Percentiles rank a stretch among this genome's conserved stretches.
Conservation (phyloP, 306 rosid species). For the Betula pendula region DNA sequence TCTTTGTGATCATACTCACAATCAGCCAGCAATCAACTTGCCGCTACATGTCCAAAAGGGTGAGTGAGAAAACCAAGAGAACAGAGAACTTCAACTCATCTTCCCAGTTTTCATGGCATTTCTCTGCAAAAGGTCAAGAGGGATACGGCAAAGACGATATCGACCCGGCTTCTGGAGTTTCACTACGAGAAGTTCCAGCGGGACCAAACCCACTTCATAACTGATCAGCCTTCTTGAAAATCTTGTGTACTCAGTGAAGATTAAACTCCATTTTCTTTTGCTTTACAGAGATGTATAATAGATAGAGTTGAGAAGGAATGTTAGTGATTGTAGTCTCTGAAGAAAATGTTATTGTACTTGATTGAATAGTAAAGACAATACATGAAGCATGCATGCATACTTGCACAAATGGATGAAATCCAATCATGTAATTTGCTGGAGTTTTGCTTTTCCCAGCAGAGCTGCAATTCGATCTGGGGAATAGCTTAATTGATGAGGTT, state of each 20-base stretch:
- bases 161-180: constrained; percentile 45
- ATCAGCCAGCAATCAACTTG: constrained; percentile 51
- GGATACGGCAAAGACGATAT: constrained; percentile 27
- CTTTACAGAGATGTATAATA: constrained; percentile 26
- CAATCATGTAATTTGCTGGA: constrained; percentile 21
- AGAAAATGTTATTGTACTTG: constrained; percentile 13
- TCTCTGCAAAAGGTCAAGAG: constrained; percentile 40
- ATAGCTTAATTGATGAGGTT: constrained; percentile 17
- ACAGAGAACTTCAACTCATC: constrained; percentile 23
- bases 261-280: constrained; percentile 29
- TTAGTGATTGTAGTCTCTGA: constrained; percentile 1
- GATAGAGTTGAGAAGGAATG: constrained; percentile 28
- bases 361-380: constrained; percentile 23
- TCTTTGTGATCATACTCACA: constrained; percentile 49
- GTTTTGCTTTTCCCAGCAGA: constrained; percentile 3
- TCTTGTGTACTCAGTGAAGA: constrained; percentile 36
- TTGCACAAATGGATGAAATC: constrained; percentile 10
- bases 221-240: constrained; percentile 44
- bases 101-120: constrained; percentile 49
- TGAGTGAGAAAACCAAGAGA: constrained; percentile 41
- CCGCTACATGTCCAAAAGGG: constrained; percentile 40
- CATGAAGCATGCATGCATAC: constrained; percentile 14
- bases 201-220: constrained; percentile 95
- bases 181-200: constrained; percentile 65
- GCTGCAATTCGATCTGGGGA: constrained; percentile 7